These are phyloP conservation scores for Flaveria floridana DNA, from an alignment of 140 eudicot species.

Conservation along the genomic window DNA sequence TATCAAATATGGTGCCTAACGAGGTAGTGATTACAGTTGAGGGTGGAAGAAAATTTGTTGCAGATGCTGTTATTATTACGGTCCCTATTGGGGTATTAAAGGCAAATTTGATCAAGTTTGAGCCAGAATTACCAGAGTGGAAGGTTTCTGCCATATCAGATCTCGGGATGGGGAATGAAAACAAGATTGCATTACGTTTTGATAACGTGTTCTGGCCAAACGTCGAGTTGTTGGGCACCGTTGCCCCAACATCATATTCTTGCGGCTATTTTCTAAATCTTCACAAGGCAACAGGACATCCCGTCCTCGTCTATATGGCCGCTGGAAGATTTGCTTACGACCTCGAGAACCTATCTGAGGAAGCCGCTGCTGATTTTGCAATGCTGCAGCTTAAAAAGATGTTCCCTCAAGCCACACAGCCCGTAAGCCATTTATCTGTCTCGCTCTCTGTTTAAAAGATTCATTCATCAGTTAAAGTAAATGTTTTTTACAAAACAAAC, in stretches of 20 bases:
- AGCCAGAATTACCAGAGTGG: conserved; percentile 93
- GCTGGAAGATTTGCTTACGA: conserved; percentile 93
- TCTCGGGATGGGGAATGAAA: conserved; percentile 93
- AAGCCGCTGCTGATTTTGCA: conserved; percentile 68
- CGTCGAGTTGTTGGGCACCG: conserved; percentile 78
- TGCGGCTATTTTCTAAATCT: conserved; percentile 95
- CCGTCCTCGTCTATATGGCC: conserved; percentile 95
- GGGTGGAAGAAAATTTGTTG: conserved; percentile 69
- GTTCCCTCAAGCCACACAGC: conserved; percentile 81
- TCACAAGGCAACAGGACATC: conserved; percentile 92
- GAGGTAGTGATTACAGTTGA: conserved; percentile 72
- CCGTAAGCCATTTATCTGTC: conserved; percentile 48
- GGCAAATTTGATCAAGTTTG: conserved; percentile 76
- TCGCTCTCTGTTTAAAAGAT: not conserved
- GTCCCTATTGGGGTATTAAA: conserved; percentile 87
- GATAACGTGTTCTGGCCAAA: conserved; percentile 92
- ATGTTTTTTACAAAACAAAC: conserved; percentile 7
- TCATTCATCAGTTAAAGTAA: not conserved
- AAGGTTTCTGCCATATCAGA: conserved; percentile 84
- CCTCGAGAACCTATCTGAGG: conserved; percentile 84
- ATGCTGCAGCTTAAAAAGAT: conserved; percentile 86
- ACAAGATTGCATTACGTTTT: conserved; percentile 79
- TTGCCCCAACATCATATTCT: conserved; percentile 80
- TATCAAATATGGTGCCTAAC: conserved; percentile 45
- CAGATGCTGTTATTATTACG: conserved; percentile 82